Percentiles rank a stretch among this genome's conserved stretches.
These are phyloP conservation scores for Globisporangium mamillatum DNA, from an alignment of 352 stramenopile species.

Conservation along the genomic window DNA sequence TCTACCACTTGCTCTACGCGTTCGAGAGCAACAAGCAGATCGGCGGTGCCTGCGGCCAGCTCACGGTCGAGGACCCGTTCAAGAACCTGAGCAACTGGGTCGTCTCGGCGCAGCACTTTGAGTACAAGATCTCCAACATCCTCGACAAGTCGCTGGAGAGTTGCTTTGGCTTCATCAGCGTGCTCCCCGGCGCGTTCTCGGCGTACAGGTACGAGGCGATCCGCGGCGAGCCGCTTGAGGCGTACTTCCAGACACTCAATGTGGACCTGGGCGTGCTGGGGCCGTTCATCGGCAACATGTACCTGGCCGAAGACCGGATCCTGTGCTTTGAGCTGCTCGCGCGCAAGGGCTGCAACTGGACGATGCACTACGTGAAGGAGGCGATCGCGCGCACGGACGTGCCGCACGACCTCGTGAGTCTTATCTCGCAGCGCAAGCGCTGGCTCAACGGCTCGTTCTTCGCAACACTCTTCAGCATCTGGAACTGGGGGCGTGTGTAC, in stretches of 20 bases:
- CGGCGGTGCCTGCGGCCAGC: constrained; percentile 75
- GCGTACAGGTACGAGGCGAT: constrained; percentile 85
- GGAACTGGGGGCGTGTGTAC: constrained; percentile 83
- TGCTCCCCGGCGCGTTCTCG: constrained; percentile 82
- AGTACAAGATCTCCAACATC: constrained; percentile 91
- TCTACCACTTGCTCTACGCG: constrained; percentile 76
- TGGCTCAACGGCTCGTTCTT: constrained; percentile 89
- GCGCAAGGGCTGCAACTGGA: constrained; percentile 80
- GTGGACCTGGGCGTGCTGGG: constrained; percentile 74
- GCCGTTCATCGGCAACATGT: constrained; percentile 87
- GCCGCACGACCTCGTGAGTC: constrained; percentile 72
- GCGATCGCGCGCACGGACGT: constrained; percentile 82
- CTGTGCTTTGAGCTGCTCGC: constrained; percentile 85
- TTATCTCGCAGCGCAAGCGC: constrained; percentile 82
- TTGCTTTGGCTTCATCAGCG: constrained; percentile 87
- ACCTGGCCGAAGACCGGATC: constrained; percentile 85
- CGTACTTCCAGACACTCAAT: constrained; percentile 87
- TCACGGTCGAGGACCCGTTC: constrained; percentile 81
- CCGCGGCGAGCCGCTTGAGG: constrained; percentile 65
- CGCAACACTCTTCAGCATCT: constrained; percentile 85
- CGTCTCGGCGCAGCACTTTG: constrained; percentile 83
- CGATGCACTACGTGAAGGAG: constrained; percentile 87
- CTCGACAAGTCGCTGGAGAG: constrained; percentile 85
- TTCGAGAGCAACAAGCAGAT: constrained; percentile 82
- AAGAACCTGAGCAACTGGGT: constrained; percentile 87